Percentiles rank a stretch among this genome's conserved stretches.
These are phyloP conservation scores for Rhexocercosporidium sp. DNA, from an alignment of 2,329 filamentous ascomycete genomes.

Conservation along the genomic window DNA sequence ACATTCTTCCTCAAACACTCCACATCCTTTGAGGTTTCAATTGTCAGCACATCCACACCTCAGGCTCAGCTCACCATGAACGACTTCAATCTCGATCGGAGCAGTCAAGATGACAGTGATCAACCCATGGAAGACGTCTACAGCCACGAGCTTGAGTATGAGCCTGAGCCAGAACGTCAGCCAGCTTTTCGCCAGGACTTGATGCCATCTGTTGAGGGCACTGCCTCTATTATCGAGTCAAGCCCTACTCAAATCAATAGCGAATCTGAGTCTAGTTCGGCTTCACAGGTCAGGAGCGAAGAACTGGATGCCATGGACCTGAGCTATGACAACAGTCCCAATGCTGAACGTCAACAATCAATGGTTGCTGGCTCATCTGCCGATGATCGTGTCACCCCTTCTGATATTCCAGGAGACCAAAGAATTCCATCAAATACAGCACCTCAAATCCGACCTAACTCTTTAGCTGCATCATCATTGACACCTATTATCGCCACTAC, in stretches of 20 bases:
- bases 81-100: not conserved
- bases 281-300: not conserved
- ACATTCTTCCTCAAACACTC: not conserved
- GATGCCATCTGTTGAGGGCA: conserved; percentile 1
- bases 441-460: not conserved
- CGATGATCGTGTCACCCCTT: not conserved
- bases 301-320: too few relatives aligned
- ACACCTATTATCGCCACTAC: not conserved
- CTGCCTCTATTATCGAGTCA: not conserved
- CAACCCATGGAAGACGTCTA: not conserved
- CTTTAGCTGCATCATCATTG: not conserved
- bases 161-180: not conserved
- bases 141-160: not conserved
- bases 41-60: too few relatives aligned
- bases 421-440: not conserved
- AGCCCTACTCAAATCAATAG: not conserved
- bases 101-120: not conserved
- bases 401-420: not conserved
- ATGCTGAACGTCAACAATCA: not conserved
- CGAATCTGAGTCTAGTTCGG: not conserved
- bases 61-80: not conserved
- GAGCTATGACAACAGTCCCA: not conserved
- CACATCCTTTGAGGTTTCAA: not conserved
- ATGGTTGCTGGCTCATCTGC: not conserved
- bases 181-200: not conserved